Evolutionary conservation across 2,329 filamentous ascomycete genomes (phyloP).

Genomic region (Scleromitrula shiraiana): DNA sequence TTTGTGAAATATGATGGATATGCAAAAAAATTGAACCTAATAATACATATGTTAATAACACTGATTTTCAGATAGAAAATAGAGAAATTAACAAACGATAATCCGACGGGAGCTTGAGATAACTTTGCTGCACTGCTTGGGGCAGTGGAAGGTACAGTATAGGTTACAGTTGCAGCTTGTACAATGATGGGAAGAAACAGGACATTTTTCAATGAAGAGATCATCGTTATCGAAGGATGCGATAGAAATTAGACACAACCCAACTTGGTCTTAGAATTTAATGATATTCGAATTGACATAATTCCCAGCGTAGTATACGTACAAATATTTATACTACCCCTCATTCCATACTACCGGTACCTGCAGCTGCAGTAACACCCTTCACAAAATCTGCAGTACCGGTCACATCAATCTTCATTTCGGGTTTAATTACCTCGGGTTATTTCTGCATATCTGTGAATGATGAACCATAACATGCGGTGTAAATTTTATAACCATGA

Average conservation of each 20-base stretch:
- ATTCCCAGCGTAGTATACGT: background rate
- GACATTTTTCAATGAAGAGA: too few species aligned
- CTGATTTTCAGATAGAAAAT: background rate
- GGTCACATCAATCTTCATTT: too few species aligned
- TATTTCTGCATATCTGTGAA: background rate
- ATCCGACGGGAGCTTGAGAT: conserved; percentile 36
- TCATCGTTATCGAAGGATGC: too few species aligned
- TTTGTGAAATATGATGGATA: conserved; percentile 47
- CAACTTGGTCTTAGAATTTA: too few species aligned
- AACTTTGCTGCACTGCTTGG: conserved; percentile 22
- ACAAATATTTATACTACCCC: background rate
- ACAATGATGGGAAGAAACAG: background rate
- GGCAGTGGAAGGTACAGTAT: conserved; percentile 20
- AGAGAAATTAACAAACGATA: conserved; percentile 33
- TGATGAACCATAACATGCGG: too few species aligned
- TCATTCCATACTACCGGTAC: background rate
- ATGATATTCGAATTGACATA: too few species aligned
- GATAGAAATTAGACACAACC: background rate
- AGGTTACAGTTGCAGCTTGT: conserved; percentile 9
- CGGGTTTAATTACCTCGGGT: conserved; percentile 2
- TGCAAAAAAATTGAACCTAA: conserved; percentile 47
- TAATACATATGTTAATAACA: background rate
- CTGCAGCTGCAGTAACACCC: background rate
- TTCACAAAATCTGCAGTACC: too few species aligned
- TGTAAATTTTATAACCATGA: too few species aligned